These are phyloP conservation scores for Collybiopsis confluens DNA, from an alignment of 768 basidiomycete species.

Conservation along the genomic window DNA sequence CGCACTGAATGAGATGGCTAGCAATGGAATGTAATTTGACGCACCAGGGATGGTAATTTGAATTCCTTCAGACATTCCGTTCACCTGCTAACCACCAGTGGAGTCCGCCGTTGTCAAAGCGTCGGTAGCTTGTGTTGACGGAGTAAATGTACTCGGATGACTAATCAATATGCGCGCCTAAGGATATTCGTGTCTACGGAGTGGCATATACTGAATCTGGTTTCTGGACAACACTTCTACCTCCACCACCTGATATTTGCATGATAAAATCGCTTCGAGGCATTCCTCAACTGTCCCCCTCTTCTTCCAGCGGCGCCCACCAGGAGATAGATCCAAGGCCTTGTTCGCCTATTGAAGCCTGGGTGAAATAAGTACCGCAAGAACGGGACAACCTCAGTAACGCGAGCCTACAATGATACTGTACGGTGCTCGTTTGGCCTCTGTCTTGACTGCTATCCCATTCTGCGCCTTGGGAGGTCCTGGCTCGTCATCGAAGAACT, in stretches of 20 bases:
- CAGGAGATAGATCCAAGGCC: slow-evolving; percentile 73
- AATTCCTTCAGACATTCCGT: slow-evolving; percentile 33
- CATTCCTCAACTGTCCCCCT: no score
- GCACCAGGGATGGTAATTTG: slow-evolving; percentile 67
- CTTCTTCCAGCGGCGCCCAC: slow-evolving; percentile 64
- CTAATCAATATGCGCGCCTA: no score
- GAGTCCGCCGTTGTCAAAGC: background rate
- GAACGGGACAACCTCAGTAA: background rate
- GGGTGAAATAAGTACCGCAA: background rate
- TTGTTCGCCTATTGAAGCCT: slow-evolving; percentile 84
- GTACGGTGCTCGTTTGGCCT: slow-evolving; percentile 57
- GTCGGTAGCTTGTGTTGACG: no score
- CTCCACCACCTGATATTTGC: no score
- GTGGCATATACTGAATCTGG: no score
- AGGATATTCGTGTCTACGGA: no score
- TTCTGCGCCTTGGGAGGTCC: slow-evolving; percentile 76
- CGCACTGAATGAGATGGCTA: slow-evolving; percentile 4
- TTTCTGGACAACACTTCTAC: no score
- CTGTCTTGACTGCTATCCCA: slow-evolving; percentile 54
- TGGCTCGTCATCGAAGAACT: slow-evolving; percentile 84
- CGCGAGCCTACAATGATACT: slow-evolving; percentile 55
- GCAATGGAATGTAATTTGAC: slow-evolving; percentile 13
- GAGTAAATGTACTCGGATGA: no score
- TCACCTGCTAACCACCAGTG: background rate
- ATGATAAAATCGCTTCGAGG: background rate